Evolutionary conservation across 2,329 filamentous ascomycete species (phyloP).

Genomic region (Xylaria sp.): DNA sequence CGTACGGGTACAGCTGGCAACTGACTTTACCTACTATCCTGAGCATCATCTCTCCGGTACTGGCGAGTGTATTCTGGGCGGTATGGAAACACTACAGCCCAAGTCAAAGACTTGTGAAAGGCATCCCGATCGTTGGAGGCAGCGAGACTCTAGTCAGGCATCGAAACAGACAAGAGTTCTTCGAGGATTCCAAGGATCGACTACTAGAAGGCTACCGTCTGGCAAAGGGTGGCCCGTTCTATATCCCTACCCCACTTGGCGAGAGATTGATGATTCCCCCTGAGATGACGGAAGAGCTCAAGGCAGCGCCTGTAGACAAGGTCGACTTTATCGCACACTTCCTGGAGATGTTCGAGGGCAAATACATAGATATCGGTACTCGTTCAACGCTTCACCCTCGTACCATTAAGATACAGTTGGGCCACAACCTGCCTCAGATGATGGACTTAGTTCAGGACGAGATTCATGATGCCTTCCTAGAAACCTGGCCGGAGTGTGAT

Average conservation of each 20-base stretch:
- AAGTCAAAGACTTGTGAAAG: not conserved
- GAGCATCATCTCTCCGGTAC: not conserved
- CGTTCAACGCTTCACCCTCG: not conserved
- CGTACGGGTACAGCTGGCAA: not conserved
- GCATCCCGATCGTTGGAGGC: not conserved
- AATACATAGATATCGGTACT: not conserved
- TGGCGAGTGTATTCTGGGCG: not conserved
- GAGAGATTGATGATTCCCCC: not conserved
- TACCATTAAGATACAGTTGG: not conserved
- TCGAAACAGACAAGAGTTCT: not conserved
- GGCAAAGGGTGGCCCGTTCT: conserved; percentile 1
- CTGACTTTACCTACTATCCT: conserved; percentile 2
- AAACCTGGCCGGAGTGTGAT: conserved; percentile 3
- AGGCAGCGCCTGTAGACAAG: not conserved
- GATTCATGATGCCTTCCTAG: not conserved
- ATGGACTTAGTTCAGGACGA: conserved; percentile 20
- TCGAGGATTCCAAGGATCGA: not conserved
- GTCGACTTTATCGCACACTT: conserved; percentile 5
- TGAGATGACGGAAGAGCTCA: conserved; percentile 1
- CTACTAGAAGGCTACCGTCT: not conserved
- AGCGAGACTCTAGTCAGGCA: not conserved
- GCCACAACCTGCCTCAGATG: not conserved
- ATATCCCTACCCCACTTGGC: not conserved
- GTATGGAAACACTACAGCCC: conserved; percentile 5
- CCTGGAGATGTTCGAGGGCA: not conserved